Evolutionary conservation across 768 basidiomycete genomes (phyloP).

Genomic region (Cyathus striatus): DNA sequence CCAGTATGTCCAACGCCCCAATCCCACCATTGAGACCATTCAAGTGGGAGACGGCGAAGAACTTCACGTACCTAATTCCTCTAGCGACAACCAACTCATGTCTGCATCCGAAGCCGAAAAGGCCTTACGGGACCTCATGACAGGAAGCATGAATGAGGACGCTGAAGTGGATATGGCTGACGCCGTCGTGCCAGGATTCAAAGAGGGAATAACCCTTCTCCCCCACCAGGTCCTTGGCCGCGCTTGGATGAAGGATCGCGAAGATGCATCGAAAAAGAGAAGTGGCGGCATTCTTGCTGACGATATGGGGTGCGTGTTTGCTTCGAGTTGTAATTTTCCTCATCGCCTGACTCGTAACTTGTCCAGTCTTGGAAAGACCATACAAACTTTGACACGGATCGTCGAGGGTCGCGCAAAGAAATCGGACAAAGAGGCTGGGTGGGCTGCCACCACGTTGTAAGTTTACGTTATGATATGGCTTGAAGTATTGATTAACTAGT

Average conservation of each 20-base stretch:
- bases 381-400: constrained; percentile 85
- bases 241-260: constrained; percentile 83
- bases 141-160: constrained; percentile 59
- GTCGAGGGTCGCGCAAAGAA: constrained; percentile 73
- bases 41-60: constrained; percentile 22
- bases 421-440: constrained; percentile 68
- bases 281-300: constrained; percentile 89
- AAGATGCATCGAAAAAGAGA: constrained; percentile 61
- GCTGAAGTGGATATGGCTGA: constrained; percentile 54
- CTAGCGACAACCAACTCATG: constrained; percentile 25
- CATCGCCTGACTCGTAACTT: too few species aligned
- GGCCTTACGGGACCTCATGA: constrained; percentile 72
- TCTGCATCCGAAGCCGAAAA: constrained; percentile 63
- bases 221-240: constrained; percentile 88
- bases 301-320: constrained; percentile 81
- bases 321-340: too few species aligned
- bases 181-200: constrained; percentile 74
- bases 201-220: constrained; percentile 60
- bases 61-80: constrained; percentile 20
- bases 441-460: constrained; percentile 66
- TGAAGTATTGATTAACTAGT: constrained; percentile 1
- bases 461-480: constrained; percentile 14
- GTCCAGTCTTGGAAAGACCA: constrained; percentile 77
- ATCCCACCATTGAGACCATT: background rate
- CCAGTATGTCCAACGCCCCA: background rate